Evolutionary conservation across 352 stramenopile genomes (phyloP).

Genomic region (Plasmopara halstedii): DNA sequence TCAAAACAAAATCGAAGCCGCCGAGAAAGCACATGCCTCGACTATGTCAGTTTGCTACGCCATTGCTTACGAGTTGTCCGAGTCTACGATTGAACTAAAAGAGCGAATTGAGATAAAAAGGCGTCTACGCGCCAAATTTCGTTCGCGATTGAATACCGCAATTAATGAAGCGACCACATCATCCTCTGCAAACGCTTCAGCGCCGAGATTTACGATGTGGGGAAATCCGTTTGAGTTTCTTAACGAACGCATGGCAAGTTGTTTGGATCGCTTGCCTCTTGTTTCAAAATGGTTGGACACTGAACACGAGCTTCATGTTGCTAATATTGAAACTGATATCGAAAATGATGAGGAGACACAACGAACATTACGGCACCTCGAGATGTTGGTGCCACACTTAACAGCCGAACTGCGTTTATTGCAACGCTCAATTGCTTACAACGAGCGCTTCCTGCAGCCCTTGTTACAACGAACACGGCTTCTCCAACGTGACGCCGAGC

Average conservation of each 20-base stretch:
- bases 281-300: conserved; percentile 18
- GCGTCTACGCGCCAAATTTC: conserved; percentile 37
- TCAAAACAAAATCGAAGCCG: conserved; percentile 69
- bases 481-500: conserved; percentile 40
- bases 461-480: conserved; percentile 26
- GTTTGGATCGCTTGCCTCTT: conserved; percentile 44
- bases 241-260: conserved; percentile 49
- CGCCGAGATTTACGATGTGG: conserved; percentile 22
- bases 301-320: conserved; percentile 10
- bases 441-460: conserved; percentile 30
- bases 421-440: conserved; percentile 39
- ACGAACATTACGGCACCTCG: conserved; percentile 47
- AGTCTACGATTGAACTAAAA: conserved; percentile 53
- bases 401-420: conserved; percentile 39
- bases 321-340: conserved; percentile 27
- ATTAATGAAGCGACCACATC: conserved; percentile 42
- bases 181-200: conserved; percentile 17
- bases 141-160: conserved; percentile 30
- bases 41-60: conserved; percentile 43
- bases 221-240: conserved; percentile 48
- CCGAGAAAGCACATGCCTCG: conserved; percentile 46
- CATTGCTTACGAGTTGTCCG: conserved; percentile 54
- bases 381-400: conserved; percentile 55
- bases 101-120: conserved; percentile 42
- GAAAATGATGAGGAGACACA: conserved; percentile 42